A percentile compares a stretch with the other conserved stretches of the same genome.
These are phyloP conservation scores for Fusarium xylarioides DNA, from an alignment of 2,329 filamentous ascomycete genomes.

Conservation along the genomic window DNA sequence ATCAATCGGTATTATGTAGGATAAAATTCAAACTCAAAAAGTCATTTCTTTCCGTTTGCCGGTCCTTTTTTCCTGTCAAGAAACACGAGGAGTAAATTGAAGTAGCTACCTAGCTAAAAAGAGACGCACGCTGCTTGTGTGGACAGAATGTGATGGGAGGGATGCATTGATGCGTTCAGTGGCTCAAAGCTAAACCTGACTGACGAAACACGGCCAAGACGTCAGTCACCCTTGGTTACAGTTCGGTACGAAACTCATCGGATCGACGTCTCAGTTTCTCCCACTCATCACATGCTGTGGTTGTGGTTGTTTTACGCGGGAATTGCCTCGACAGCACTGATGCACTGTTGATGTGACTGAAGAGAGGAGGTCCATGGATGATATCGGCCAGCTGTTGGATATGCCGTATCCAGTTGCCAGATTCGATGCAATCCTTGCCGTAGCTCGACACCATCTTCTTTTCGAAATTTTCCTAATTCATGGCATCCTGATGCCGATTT, in stretches of 20 bases:
- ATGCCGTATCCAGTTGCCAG: not conserved
- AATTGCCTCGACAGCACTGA: slow-evolving; percentile 5
- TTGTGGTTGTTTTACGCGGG: slow-evolving; percentile 8
- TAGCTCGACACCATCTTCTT: slow-evolving; percentile 26
- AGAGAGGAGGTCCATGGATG: not conserved
- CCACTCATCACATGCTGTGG: slow-evolving; percentile 12
- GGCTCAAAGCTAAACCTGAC: slow-evolving; percentile 34
- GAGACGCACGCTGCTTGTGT: not conserved
- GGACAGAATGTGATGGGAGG: not conserved
- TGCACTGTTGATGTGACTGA: not conserved
- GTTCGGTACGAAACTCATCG: not conserved
- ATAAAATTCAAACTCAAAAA: not conserved
- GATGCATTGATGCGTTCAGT: slow-evolving; percentile 37
- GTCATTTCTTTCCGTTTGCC: not conserved
- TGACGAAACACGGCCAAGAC: slow-evolving; percentile 33
- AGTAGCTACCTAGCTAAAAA: not conserved
- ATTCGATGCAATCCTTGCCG: not conserved
- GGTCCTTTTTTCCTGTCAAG: not conserved
- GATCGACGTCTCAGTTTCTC: slow-evolving; percentile 19
- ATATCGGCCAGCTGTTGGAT: not conserved
- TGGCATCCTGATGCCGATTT: slow-evolving; percentile 25
- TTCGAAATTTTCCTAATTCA: slow-evolving; percentile 24
- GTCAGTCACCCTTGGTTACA: slow-evolving; percentile 31
- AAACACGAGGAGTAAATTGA: not conserved
- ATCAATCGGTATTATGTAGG: not conserved